A percentile compares a stretch with the other conserved stretches of the same genome.
These are phyloP conservation scores for Rhodotorula babjevae DNA, from an alignment of 768 basidiomycete genomes.

Conservation along the genomic window DNA sequence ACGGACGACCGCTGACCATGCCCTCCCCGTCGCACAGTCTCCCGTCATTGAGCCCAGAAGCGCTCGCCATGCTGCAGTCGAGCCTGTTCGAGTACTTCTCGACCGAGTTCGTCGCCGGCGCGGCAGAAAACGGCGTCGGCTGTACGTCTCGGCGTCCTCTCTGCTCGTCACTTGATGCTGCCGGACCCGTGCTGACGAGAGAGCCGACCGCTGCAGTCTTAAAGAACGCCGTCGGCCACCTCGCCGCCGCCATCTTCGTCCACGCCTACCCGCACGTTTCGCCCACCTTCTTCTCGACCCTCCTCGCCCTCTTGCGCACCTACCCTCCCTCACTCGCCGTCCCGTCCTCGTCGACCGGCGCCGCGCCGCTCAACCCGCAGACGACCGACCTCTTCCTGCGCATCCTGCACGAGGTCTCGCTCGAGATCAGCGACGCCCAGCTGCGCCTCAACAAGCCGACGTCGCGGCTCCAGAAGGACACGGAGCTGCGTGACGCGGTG, in stretches of 20 bases:
- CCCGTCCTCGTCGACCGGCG: constrained; percentile 53
- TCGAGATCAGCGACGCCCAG: constrained; percentile 93
- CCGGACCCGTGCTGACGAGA: background rate
- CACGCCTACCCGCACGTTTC: constrained; percentile 79
- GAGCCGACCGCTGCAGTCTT: constrained; percentile 22
- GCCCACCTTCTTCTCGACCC: constrained; percentile 75
- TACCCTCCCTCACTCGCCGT: constrained; percentile 48
- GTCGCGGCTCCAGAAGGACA: constrained; percentile 73
- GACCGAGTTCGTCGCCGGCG: constrained; percentile 33
- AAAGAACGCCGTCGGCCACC: constrained; percentile 61
- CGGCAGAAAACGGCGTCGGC: constrained; percentile 34
- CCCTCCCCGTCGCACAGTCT: constrained; percentile 2
- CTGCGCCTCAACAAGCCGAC: constrained; percentile 75
- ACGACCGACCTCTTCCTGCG: constrained; percentile 85
- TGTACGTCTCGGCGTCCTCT: constrained; percentile 28
- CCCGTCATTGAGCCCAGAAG: constrained; percentile 27
- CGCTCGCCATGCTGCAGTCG: constrained; percentile 26
- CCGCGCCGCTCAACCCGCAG: constrained; percentile 65
- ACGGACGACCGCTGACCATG: background rate
- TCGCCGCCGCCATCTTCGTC: constrained; percentile 79
- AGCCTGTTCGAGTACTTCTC: constrained; percentile 37
- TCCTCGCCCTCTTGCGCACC: constrained; percentile 65
- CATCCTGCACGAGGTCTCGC: constrained; percentile 86
- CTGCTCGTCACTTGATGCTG: too few species aligned
- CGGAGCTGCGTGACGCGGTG: constrained; percentile 78